Evolutionary conservation across 225 moss, liverwort and hornwort species (phyloP), one percentile per base, ranked within the genome.

Genomic region (Takakia lepidozioides): DNA sequence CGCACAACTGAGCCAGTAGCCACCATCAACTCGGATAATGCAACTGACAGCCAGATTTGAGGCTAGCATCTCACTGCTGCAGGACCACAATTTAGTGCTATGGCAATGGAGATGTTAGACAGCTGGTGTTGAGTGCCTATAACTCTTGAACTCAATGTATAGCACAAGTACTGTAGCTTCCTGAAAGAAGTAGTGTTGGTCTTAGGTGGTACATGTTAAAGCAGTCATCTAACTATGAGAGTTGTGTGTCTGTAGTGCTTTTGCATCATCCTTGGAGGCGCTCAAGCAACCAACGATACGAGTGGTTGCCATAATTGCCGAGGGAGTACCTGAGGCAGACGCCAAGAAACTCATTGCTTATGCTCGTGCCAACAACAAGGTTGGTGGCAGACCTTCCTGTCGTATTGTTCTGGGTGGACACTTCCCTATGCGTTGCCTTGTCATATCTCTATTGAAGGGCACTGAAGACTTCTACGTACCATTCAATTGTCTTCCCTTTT

Each of bases 301-400:
- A 57, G 92, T 92, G 64, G 62, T 92, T 55, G 92, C 92, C 46
- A 92, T 92, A 44, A 92, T 92, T 56, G 92, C 92, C 4, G 87
- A 92, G 65, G 92, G 92, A 8, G 92, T 87, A 19, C 92, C 92
- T 37, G 92, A 92, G 63, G 87, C 75, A 32, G 87, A 92, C 43
- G 78, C 92, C 29, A 92, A 92, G 82, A 85, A 63, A 56, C 73
- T 92, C 26, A 92, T 92, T 14, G 76, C 82, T 42, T 87, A 74
- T 57, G 87, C 92, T 24, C 75, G 74, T 32, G 66, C 84, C 28
- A 87, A 87, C 63, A 82, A 92, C 54, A 92, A 92, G 87, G 89
- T 71, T 61, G 10, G 19, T 9, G 25, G 9, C 10, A 16, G n/a
- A 25, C 42, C 39, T 37, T 37, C 5, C 32, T 8, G 49, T 18